A percentile compares a stretch with the other conserved stretches of the same genome.
Evolutionary conservation across 139 green algal genomes (phyloP).

Genomic region (Tetradesmus lagerheimii): DNA sequence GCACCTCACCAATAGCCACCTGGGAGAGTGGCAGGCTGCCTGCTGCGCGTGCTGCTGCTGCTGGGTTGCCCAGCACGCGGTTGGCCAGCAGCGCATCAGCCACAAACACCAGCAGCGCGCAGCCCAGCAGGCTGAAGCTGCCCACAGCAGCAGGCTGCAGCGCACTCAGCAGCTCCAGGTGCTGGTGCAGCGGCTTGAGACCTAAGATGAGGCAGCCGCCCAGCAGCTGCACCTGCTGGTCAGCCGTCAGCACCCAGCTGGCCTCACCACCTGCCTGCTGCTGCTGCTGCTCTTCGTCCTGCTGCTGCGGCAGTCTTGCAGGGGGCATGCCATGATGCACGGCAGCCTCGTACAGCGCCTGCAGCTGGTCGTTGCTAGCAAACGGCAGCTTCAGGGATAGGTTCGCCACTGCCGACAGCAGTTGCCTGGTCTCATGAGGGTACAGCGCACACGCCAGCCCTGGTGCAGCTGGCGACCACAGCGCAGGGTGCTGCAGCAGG

Average conservation of each 20-base stretch:
- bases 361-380: not conserved
- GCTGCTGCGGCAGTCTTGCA: not conserved
- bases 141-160: not conserved
- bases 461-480: not conserved
- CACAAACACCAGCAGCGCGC: not conserved
- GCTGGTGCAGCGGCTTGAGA: not conserved
- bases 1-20: not conserved
- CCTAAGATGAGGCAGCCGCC: not conserved
- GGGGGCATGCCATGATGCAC: not conserved
- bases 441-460: not conserved
- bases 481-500: not conserved
- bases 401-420: not conserved
- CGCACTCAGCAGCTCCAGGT: not conserved
- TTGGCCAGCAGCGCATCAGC: not conserved
- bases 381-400: not conserved
- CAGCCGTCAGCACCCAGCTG: not conserved
- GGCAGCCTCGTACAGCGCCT: not conserved
- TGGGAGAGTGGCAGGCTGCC: not conserved
- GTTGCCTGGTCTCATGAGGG: not conserved
- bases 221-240: constrained; percentile 1
- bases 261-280: not conserved
- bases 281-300: not conserved
- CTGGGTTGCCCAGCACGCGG: not conserved
- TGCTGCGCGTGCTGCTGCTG: not conserved
- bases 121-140: not conserved